Evolutionary conservation across 1,284 basidiomycete species (phyloP), one percentile per base, ranked within the genome.

Genomic region (Cutaneotrichosporon mucoides): DNA sequence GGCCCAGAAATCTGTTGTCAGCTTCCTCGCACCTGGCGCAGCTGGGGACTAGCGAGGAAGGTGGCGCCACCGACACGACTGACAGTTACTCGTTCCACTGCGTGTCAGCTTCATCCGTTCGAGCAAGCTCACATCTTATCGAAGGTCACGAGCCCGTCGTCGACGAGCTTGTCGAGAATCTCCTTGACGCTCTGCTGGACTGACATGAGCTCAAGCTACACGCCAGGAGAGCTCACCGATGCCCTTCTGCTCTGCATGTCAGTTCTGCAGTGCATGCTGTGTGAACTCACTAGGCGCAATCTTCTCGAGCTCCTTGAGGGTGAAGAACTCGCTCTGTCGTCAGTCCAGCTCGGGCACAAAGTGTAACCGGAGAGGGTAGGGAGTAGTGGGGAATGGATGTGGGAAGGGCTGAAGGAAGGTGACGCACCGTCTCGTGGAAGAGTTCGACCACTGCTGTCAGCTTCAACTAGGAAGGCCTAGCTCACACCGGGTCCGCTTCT

Each of bases 1-100:
- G 69, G 89, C 88, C 91, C 91, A 94, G 73, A 89, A 93, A 78
- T 92, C 90, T 93, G 55, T n/a, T n/a, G n/a, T n/a, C n/a, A n/a
- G n/a, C n/a, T n/a, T n/a, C n/a, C n/a, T n/a, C n/a, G n/a, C n/a
- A n/a, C n/a, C n/a, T n/a, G n/a, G n/a, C n/a, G n/a, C n/a, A n/a
- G n/a, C n/a, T n/a, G n/a, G n/a, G n/a, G n/a, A n/a, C n/a, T n/a
- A n/a, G n/a, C n/a, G n/a, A n/a, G n/a, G n/a, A n/a, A n/a, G n/a
- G n/a, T n/a, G n/a, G n/a, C n/a, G n/a, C n/a, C n/a, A n/a, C n/a
- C n/a, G n/a, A n/a, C n/a, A n/a, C n/a, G 12, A 40, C 87, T 67
- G 67, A 91, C 90, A 94, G 71, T 93, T 93, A 3, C 90, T 90
- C 6, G 90, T 89, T 33, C 91, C 91, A 57, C 75, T 75, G 47